Conservation (phyloP, 345 rosid genomes). For the Brassica napus region Da-Ae NC_063434.1:25769501-25770000, state of each 20-base stretch:
- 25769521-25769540: constrained; percentile 31
- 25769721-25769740: background rate
- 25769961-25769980: constrained; percentile 15
- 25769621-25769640: constrained; percentile 5
- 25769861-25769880: constrained; percentile 28
- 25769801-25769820: constrained; percentile 37
- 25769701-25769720: constrained; percentile 28
- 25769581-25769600: background rate
- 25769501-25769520: constrained; percentile 30
- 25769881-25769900: constrained; percentile 10
- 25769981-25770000: constrained; percentile 3
- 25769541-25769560: constrained; percentile 15
- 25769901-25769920: constrained; percentile 25
- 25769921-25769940: constrained; percentile 40
- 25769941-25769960: constrained; percentile 14
- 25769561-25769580: background rate
- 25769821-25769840: constrained; percentile 30
- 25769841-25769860: constrained; percentile 36
- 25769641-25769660: background rate
- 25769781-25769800: constrained; percentile 33
- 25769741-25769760: background rate
- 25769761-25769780: background rate
- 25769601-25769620: background rate
- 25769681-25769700: constrained; percentile 14
- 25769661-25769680: background rate